Evolutionary conservation across 164 flowering plant species (phyloP), one percentile per base, ranked within the genome.

Genomic region (Vitis riparia): DNA sequence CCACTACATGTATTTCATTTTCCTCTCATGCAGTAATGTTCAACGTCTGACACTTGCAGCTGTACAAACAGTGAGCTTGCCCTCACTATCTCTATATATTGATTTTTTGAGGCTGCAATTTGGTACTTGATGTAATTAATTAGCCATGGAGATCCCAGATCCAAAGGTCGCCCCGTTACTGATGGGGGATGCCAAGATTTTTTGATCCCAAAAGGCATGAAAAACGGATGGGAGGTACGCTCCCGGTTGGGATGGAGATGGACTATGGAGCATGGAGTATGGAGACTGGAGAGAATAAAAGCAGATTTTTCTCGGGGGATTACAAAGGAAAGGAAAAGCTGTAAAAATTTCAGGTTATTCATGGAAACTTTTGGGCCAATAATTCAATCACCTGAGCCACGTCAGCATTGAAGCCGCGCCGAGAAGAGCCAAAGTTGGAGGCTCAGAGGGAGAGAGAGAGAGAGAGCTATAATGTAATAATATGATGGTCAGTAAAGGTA

Each of bases 351-450:
- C 69, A 63, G 44, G 78, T 70, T 79, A 68, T 73, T 72, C 74
- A 71, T 75, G 74, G 77, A 74, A 84, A 74, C 84, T 86, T 84
- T 81, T 69, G 72, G 71, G 57, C 53, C 86, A 85, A 88, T 85
- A 85, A 86, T 82, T 79, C 87, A 80, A 72, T 65, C 84, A 79
- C 82, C 86, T 80, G 84, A 73, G 75, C 71, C 82, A 77, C 64
- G 71, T 76, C 66, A 75, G 76, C 74, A 19, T 37, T 2, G 65
- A 71, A 75, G 81, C 75, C 75, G 65, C 76, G 80, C 80, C 77
- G 27, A 68, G 11, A 68, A 61, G 69, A 59, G 70, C 77, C 74
- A 65, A 71, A 53, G 52, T 59, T 49, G 30, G 75, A 48, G 44
- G 69, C 72, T 68, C 70, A 37, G 63, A 3, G 5, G 11, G 53